phyloP scores from a whole-genome alignment of 257 asterid species.

The Nicotiana paniculata region DNA sequence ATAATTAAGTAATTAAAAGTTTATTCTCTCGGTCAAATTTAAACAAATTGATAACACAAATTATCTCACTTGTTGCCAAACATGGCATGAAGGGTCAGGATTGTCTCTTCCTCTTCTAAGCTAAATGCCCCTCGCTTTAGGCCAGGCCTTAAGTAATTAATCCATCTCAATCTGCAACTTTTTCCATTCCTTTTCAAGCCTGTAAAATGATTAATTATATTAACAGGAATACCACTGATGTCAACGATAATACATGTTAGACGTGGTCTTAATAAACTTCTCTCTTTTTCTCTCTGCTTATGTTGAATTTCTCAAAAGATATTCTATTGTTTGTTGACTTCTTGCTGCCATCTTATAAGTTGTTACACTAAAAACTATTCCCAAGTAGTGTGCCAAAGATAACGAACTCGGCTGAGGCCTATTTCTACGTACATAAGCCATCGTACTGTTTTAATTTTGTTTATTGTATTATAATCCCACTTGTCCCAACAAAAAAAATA shows the following conservation, averaged over 20 bases:
- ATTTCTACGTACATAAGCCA: background rate
- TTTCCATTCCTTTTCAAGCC: constrained; percentile 85
- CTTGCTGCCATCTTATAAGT: background rate
- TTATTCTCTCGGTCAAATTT: background rate
- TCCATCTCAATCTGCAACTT: constrained; percentile 90
- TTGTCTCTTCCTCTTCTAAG: constrained; percentile 48
- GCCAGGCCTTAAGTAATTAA: constrained; percentile 80
- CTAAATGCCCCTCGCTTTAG: constrained; percentile 62
- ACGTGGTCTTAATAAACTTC: constrained; percentile 5
- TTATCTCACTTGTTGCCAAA: constrained; percentile 83
- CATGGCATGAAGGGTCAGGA: constrained; percentile 57
- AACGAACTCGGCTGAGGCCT: background rate
- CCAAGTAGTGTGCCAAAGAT: background rate
- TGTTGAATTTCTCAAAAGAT: background rate
- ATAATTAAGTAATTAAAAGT: too few species aligned
- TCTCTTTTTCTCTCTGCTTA: background rate
- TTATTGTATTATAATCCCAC: background rate
- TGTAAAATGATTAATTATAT: constrained; percentile 17
- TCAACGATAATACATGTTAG: constrained; percentile 6
- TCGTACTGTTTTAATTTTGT: background rate
- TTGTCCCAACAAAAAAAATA: background rate
- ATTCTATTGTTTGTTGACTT: constrained; percentile 10
- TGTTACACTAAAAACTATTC: background rate
- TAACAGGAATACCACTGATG: background rate
- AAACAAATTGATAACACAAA: background rate